Conservation (phyloP, 345 rosid species). For the Lenwebbia sp. region DNA sequence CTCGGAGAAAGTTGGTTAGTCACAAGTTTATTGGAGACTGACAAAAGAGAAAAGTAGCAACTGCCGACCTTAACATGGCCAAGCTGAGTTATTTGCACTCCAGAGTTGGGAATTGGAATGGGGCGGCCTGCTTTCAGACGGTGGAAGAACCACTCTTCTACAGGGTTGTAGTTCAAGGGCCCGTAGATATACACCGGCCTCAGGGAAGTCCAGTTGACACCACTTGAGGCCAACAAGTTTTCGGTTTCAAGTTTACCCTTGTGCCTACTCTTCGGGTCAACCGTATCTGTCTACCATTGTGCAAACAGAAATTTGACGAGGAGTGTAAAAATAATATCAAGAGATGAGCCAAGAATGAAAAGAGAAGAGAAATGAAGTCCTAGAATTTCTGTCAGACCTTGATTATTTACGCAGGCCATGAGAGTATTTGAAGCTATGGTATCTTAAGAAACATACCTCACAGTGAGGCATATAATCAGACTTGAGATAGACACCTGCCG, state of each 20-base stretch:
- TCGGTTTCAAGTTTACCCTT: slow-evolving; percentile 94
- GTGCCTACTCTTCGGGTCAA: slow-evolving; percentile 98
- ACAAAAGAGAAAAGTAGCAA: not conserved
- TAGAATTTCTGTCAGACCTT: not conserved
- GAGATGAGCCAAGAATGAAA: not conserved
- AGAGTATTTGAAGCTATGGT: not conserved
- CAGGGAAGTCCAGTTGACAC: slow-evolving; percentile 86
- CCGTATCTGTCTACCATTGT: slow-evolving; percentile 56
- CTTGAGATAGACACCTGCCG: slow-evolving; percentile 93
- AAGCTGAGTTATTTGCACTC: slow-evolving; percentile 74
- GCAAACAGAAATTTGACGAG: not conserved
- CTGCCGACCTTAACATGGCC: slow-evolving; percentile 86
- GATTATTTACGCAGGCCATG: not conserved
- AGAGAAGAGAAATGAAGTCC: not conserved
- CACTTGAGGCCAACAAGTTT: slow-evolving; percentile 46
- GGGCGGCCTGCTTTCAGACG: slow-evolving; percentile 92
- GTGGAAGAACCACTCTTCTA: slow-evolving; percentile 99
- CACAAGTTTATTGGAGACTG: not conserved
- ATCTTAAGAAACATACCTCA: slow-evolving; percentile 42
- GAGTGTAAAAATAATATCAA: not conserved
- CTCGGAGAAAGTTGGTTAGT: not conserved
- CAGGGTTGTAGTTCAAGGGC: slow-evolving; percentile 94
- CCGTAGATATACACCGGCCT: slow-evolving; percentile 96
- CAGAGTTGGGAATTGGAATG: slow-evolving; percentile 82
- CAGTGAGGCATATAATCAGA: slow-evolving; percentile 73